Evolutionary conservation across 257 asterid genomes (phyloP).

Genomic region (Solanum sejunctum): DNA sequence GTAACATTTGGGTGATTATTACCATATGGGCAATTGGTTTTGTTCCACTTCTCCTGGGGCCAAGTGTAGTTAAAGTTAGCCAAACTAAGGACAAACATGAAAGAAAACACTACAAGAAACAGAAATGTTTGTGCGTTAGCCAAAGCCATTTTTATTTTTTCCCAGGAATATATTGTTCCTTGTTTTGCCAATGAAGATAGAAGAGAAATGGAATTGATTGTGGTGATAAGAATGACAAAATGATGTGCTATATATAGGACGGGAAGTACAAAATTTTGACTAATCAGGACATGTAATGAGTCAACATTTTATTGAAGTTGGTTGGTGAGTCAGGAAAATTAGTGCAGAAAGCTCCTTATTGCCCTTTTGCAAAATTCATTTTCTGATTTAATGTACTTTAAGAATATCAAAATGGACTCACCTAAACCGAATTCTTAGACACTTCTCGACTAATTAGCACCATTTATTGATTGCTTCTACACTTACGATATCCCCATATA

Average conservation of each 20-base stretch:
- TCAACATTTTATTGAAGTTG: neutral
- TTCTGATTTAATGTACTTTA: neutral
- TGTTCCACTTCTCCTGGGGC: slow-evolving; percentile 4
- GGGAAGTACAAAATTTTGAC: neutral
- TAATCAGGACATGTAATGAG: neutral
- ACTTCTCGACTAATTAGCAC: neutral
- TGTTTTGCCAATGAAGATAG: neutral
- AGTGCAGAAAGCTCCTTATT: neutral
- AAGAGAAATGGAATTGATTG: neutral
- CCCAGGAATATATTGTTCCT: neutral
- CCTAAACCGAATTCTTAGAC: neutral
- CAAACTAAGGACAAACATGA: slow-evolving; percentile 17
- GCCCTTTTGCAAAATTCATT: neutral
- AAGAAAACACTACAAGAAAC: neutral
- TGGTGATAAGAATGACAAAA: neutral
- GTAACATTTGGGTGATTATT: slow-evolving; percentile 17
- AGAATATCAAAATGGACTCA: neutral
- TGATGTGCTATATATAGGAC: slow-evolving; percentile 2
- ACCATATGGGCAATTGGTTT: slow-evolving; percentile 18
- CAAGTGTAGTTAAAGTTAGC: slow-evolving; percentile 26
- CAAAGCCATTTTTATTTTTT: slow-evolving; percentile 11
- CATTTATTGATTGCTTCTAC: neutral
- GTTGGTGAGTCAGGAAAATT: neutral
- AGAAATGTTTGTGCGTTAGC: neutral
- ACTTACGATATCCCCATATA: neutral